phyloP scores from a whole-genome alignment of 2,329 filamentous ascomycete genomes.

The Ascochyta pisi region DNA sequence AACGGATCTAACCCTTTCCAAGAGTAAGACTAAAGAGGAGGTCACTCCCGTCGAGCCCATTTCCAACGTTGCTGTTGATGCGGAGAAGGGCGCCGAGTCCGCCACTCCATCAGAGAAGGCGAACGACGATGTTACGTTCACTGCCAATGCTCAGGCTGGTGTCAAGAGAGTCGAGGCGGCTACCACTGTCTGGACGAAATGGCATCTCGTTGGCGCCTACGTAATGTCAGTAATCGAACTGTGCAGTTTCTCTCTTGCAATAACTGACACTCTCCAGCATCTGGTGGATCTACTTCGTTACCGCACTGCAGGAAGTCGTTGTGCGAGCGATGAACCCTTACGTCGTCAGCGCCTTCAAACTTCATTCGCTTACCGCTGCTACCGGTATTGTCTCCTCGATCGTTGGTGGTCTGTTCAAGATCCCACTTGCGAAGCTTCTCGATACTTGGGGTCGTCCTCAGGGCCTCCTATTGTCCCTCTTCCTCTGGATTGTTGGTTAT shows the following conservation, averaged over 20 bases:
- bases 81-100: constrained; percentile 5
- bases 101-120: constrained; percentile 11
- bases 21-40: constrained; percentile 18
- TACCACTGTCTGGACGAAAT: constrained; percentile 48
- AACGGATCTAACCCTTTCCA: constrained; percentile 12
- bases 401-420: constrained; percentile 43
- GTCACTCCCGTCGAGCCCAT: constrained; percentile 8
- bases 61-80: not conserved
- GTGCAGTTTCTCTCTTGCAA: not conserved
- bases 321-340: constrained; percentile 48
- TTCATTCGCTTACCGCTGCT: constrained; percentile 43
- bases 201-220: constrained; percentile 44
- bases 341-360: constrained; percentile 44
- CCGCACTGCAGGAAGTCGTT: constrained; percentile 53
- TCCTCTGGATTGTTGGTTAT: constrained; percentile 46
- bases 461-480: constrained; percentile 40
- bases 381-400: constrained; percentile 43
- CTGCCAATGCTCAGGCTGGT: constrained; percentile 41
- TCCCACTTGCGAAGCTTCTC: constrained; percentile 48
- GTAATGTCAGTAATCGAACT: constrained; percentile 35
- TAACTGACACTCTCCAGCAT: constrained; percentile 41
- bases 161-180: constrained; percentile 48
- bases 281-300: constrained; percentile 56
- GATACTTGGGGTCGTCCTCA: constrained; percentile 49
- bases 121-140: constrained; percentile 19